Conservation (phyloP, 2,329 filamentous ascomycete genomes). For the Nakataea oryzae region DNA sequence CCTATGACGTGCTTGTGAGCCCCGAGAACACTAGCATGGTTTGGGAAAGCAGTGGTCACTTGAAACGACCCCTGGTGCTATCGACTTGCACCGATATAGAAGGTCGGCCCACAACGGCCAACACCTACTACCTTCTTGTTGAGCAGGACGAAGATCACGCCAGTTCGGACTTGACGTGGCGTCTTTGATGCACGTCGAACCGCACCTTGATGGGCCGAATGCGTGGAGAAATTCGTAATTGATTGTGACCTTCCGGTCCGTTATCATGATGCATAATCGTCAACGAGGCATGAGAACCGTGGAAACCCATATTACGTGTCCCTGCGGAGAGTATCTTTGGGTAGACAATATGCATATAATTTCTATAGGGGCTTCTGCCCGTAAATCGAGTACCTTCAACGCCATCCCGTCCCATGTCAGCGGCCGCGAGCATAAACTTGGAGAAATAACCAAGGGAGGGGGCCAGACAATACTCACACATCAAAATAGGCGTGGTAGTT, state of each 20-base stretch:
- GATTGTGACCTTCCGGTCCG: background rate
- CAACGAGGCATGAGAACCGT: background rate
- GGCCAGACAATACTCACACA: background rate
- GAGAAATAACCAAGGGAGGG: background rate
- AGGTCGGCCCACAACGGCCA: background rate
- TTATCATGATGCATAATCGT: background rate
- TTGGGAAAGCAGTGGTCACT: background rate
- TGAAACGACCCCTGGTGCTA: background rate
- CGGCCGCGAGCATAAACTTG: background rate
- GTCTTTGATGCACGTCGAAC: background rate
- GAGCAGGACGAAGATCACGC: background rate
- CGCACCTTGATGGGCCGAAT: no score
- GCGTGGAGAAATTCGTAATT: no score
- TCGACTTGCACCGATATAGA: background rate
- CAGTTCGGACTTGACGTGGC: background rate
- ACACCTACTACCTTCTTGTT: background rate
- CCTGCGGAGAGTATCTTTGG: no score
- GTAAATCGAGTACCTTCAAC: background rate
- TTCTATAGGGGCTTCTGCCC: background rate
- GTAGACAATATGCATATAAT: background rate
- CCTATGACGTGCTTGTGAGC: background rate
- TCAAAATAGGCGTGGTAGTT: constrained; percentile 19
- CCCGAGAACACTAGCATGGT: background rate
- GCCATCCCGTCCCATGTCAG: background rate
- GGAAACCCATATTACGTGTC: background rate